Base-by-base conservation (phyloP, 352 stramenopile species). In the Thraustochytrium sp. region DNA sequence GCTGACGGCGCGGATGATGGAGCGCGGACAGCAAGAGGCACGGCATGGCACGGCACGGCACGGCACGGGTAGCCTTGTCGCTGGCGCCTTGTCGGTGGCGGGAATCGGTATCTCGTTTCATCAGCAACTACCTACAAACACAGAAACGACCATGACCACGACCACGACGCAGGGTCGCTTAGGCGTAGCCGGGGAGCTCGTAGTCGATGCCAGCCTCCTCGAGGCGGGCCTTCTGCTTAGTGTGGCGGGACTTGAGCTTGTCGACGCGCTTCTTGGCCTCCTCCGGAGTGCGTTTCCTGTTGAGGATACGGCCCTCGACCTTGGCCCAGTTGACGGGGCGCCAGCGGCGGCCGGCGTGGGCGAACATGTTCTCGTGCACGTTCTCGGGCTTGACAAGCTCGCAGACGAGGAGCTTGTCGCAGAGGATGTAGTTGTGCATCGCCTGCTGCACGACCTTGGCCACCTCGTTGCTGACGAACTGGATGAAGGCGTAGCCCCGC, bases 401-500 rank as follows among this genome's bases (percentile, higher is more conserved):
- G 88, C 93, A 98, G 48, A 95, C 93, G 48, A 99, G 89, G 82
- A 94, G 89, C 86, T 97, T 94, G 84, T 96, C 92, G 61, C 94
- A 94, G 8, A 98, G 88, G 54, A 95, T 91, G 90, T 99, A 98
- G 83, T 93, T 90, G 85, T 96, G 92, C 93, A 99, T 97, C 37
- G 95, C 97, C 37, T 92, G 90, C 26, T 95, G 94, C 29, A 98
- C 96, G 84, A 98, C 94, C 75, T 89, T 85, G 38, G 95, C 93
- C 51, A 97, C 93, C 83, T 98, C 63, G 29, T 82, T 42, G 49
- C 21, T 75, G 8, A 13, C 38, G 84, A 98, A 98, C 90, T 98
- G 89, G 54, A 98, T 90, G 90, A 98, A 99, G 36, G 93, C 95
- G 88, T 98, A 98, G 77, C 97, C 94, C 86, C 96, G 95, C 49